A percentile compares a stretch with the other conserved stretches of the same genome.
phyloP scores from a whole-genome alignment of 495 filamentous ascomycete species.

The Apiosordaria backusii region DNA sequence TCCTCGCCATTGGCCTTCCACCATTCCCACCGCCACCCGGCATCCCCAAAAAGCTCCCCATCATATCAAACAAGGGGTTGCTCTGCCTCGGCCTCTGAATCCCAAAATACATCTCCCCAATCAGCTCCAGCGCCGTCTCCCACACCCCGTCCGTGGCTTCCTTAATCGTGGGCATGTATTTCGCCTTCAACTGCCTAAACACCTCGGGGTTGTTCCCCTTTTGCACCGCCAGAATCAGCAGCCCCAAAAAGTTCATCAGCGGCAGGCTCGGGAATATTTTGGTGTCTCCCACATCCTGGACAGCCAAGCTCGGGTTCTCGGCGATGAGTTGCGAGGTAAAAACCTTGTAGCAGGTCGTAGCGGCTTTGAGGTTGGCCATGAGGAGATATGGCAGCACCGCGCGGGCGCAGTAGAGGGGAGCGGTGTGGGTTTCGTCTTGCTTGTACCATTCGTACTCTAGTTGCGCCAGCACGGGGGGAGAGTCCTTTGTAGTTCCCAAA shows the following conservation, averaged over 20 bases:
- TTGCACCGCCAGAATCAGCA: slow-evolving; percentile 80
- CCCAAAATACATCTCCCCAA: slow-evolving; percentile 97
- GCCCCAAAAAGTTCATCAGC: slow-evolving; percentile 84
- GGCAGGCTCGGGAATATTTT: slow-evolving; percentile 84
- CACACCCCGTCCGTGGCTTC: slow-evolving; percentile 62
- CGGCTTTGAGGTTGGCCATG: slow-evolving; percentile 82
- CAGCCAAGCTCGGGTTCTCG: slow-evolving; percentile 61
- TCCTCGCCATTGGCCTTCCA: slow-evolving; percentile 40
- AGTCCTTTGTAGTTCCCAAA: slow-evolving; percentile 78
- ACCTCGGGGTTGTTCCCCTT: slow-evolving; percentile 69
- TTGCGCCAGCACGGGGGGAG: slow-evolving; percentile 69
- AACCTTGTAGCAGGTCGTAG: slow-evolving; percentile 72
- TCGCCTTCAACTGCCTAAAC: slow-evolving; percentile 75
- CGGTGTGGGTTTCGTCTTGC: slow-evolving; percentile 81
- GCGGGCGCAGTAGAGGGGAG: slow-evolving; percentile 82
- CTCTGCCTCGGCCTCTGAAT: slow-evolving; percentile 83
- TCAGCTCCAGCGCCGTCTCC: slow-evolving; percentile 79
- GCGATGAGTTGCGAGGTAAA: slow-evolving; percentile 72
- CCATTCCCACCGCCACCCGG: slow-evolving; percentile 40
- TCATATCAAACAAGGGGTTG: slow-evolving; percentile 94
- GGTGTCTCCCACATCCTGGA: slow-evolving; percentile 78
- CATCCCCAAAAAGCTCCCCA: slow-evolving; percentile 83
- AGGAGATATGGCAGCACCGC: slow-evolving; percentile 91
- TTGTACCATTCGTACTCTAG: slow-evolving; percentile 95
- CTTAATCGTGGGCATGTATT: slow-evolving; percentile 72